Evolutionary conservation across 495 filamentous ascomycete species (phyloP).

Genomic region (Neurospora discreta): DNA sequence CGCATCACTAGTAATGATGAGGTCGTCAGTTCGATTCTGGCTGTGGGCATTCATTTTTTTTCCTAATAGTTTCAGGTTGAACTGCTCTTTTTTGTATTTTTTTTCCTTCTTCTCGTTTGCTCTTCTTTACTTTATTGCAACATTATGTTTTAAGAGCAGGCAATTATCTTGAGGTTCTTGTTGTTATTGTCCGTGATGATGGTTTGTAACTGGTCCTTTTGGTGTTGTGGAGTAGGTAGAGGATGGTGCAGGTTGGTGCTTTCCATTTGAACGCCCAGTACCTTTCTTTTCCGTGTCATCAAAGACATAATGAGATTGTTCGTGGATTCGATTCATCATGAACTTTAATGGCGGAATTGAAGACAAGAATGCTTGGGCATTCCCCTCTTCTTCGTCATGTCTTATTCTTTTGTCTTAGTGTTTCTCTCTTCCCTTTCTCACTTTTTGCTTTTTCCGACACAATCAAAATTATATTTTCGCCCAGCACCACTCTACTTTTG

Average conservation of each 20-base stretch:
- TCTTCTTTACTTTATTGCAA: too few species aligned
- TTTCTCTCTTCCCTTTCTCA: not conserved
- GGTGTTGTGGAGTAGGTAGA: not conserved
- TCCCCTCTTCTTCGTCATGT: too few species aligned
- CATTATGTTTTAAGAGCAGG: too few species aligned
- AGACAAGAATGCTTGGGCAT: not conserved
- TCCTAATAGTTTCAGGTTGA: too few species aligned
- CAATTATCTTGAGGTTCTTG: too few species aligned
- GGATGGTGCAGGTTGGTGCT: not conserved
- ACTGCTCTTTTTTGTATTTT: not conserved
- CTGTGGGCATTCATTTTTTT: not conserved
- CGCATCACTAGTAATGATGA: not conserved
- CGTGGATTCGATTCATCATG: not conserved
- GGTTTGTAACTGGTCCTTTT: not conserved
- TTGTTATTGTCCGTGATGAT: not conserved
- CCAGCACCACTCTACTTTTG: too few species aligned
- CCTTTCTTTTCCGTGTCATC: not conserved
- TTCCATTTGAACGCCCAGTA: too few species aligned
- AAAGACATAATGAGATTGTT: not conserved
- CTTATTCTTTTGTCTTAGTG: not conserved
- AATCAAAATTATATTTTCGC: not conserved
- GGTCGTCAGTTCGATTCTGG: not conserved
- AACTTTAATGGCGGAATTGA: not conserved
- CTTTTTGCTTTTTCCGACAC: not conserved
- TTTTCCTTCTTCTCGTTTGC: too few species aligned